These are phyloP conservation scores for Mycena maculata DNA, from an alignment of 768 basidiomycete genomes.

Conservation along the genomic window DNA sequence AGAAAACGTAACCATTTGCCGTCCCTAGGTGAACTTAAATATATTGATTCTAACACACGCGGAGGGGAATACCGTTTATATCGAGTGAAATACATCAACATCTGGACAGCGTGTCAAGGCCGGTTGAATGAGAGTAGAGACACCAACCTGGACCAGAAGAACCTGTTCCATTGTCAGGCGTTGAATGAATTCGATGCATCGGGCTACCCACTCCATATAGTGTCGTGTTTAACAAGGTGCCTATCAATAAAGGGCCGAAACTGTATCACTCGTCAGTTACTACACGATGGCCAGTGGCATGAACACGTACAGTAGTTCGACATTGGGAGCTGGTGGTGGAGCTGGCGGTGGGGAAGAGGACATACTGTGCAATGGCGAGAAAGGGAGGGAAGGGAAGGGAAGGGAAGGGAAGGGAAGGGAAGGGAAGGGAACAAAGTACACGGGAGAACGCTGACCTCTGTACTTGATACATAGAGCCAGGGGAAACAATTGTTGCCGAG, in stretches of 20 bases:
- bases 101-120: background rate
- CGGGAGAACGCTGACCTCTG: too few relatives aligned
- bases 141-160: constrained; percentile 16
- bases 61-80: constrained; percentile 12
- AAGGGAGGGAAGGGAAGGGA: too few relatives aligned
- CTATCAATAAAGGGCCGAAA: constrained; percentile 12
- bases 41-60: background rate
- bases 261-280: too few relatives aligned
- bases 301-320: too few relatives aligned
- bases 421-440: too few relatives aligned
- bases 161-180: constrained; percentile 10
- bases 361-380: too few relatives aligned
- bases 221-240: constrained; percentile 3
- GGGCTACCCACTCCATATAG: background rate
- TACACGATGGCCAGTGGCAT: too few relatives aligned
- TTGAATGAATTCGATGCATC: background rate
- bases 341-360: too few relatives aligned
- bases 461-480: too few relatives aligned
- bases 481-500: too few relatives aligned
- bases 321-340: too few relatives aligned
- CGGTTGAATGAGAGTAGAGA: background rate
- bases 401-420: too few relatives aligned
- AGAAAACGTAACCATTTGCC: constrained; percentile 17
- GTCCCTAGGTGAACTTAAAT: constrained; percentile 7
- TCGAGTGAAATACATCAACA: constrained; percentile 19